phyloP scores from a whole-genome alignment of 805 yeast genomes.

The Metschnikowia baotianmanensis region DNA sequence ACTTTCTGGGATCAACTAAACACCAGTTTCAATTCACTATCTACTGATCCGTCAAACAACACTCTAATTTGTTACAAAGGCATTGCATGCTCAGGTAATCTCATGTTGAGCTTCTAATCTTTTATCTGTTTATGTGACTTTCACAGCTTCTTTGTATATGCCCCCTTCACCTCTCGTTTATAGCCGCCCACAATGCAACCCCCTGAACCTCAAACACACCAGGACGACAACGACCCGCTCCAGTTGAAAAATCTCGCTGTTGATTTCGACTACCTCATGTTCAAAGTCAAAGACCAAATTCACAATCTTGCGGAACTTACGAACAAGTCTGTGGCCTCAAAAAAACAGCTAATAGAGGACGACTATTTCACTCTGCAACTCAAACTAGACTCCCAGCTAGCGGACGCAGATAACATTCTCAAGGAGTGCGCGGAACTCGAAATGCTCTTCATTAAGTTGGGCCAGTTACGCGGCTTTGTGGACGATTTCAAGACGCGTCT shows the following conservation, averaged over 20 bases:
- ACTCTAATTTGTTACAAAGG: neutral
- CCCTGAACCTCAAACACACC: neutral
- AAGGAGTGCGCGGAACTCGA: conserved; percentile 50
- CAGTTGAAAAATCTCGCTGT: conserved; percentile 58
- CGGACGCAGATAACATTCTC: conserved; percentile 38
- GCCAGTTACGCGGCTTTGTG: conserved; percentile 42
- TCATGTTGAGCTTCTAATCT: no score
- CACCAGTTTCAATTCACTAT: no score
- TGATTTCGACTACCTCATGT: conserved; percentile 63
- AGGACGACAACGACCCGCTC: conserved; percentile 52
- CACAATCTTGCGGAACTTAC: conserved; percentile 44
- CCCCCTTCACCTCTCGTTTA: neutral
- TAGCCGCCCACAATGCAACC: neutral
- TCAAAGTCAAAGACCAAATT: conserved; percentile 57
- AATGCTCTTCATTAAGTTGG: conserved; percentile 49
- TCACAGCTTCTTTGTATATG: no score
- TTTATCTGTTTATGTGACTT: no score
- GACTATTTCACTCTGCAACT: conserved; percentile 23
- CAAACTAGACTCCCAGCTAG: conserved; percentile 40
- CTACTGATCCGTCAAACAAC: no score
- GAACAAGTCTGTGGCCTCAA: conserved; percentile 28
- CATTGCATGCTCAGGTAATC: no score
- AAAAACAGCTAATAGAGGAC: conserved; percentile 27
- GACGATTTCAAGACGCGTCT: conserved; percentile 24
- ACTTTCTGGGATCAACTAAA: no score